Base-by-base conservation (phyloP, 768 basidiomycete genomes). In the Boletales sp. region DNA sequence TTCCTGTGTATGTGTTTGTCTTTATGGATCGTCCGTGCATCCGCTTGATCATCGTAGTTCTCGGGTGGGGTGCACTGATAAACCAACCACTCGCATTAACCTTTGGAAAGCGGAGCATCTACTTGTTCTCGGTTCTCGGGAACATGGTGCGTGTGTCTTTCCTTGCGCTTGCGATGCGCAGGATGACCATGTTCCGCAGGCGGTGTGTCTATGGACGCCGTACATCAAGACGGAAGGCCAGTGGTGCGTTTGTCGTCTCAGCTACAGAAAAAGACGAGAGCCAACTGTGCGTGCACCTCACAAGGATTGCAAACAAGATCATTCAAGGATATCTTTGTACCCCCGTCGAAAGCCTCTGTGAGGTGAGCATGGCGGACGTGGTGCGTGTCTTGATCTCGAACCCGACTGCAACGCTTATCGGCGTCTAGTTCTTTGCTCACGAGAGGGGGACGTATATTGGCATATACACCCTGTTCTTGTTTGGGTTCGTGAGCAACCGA, bases 261-360 rank as follows among this genome's bases (percentile, higher is more conserved):
- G 21, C 21, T 21, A n/a, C 15, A 21, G 17, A 21, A 18, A n/a
- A 47, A 31, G 35, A 17, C 34, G 6, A 17, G 19, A 37, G n/a
- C 11, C 14, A 10, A 21, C 21, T 10, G 17, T 46, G 28, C 28
- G 39, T n/a, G 21, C 21, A 21, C 21, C 21, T 21, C 21, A 2
- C 21, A 21, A 58, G 57, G 57, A 58, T 58, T 13, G 57, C 49
- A 14, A 58, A 51, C 18, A 58, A 58, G 43, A 58, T 58, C 28
- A 44, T 58, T 13, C 57, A 58, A 30, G 57, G 57, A 15, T 58
- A 46, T 33, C 56, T 57, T 40, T 58, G 57, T n/a, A 58, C 56
- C 41, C 57, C 57, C 18, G 57, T 58, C n/a, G 57, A 58, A 25
- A 58, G 57, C 38, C 48, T 57, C 36, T 57, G 57, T 34, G 57